Evolutionary conservation across 2,329 filamentous ascomycete species (phyloP).

Genomic region (Aureobasidium melanogenum): DNA sequence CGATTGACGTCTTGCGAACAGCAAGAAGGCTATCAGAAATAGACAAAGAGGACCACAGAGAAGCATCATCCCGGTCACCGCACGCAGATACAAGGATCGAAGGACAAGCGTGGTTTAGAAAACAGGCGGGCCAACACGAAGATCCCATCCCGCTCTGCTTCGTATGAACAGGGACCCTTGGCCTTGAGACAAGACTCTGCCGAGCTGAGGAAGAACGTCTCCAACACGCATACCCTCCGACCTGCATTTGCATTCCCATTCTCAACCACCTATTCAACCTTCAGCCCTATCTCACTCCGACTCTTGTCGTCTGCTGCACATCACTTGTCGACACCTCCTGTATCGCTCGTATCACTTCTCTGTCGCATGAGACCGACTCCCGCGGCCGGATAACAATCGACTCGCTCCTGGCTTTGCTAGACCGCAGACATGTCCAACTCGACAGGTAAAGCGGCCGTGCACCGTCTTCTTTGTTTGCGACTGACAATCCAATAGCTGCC

Average conservation of each 20-base stretch:
- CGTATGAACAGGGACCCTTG: neutral
- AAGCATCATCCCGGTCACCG: neutral
- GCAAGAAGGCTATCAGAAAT: neutral
- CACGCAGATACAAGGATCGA: neutral
- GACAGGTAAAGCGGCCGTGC: constrained; percentile 12
- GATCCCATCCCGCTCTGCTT: neutral
- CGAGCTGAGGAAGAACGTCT: neutral
- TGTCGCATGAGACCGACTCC: neutral
- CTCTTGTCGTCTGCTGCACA: neutral
- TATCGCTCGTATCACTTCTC: neutral
- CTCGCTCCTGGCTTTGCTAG: constrained; percentile 5
- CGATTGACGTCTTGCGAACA: neutral
- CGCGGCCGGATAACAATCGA: neutral
- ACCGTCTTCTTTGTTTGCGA: neutral
- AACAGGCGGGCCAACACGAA: neutral
- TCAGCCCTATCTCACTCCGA: neutral
- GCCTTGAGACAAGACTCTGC: constrained; percentile 1
- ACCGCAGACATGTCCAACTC: constrained; percentile 16
- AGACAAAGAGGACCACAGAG: neutral
- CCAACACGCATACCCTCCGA: neutral
- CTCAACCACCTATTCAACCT: neutral
- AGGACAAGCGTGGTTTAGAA: neutral
- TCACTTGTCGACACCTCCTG: neutral
- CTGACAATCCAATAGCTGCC: constrained; percentile 3
- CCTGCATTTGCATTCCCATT: neutral